phyloP scores from a whole-genome alignment of 2,329 filamentous ascomycete genomes.

The Cladosporium colombiae region DNA sequence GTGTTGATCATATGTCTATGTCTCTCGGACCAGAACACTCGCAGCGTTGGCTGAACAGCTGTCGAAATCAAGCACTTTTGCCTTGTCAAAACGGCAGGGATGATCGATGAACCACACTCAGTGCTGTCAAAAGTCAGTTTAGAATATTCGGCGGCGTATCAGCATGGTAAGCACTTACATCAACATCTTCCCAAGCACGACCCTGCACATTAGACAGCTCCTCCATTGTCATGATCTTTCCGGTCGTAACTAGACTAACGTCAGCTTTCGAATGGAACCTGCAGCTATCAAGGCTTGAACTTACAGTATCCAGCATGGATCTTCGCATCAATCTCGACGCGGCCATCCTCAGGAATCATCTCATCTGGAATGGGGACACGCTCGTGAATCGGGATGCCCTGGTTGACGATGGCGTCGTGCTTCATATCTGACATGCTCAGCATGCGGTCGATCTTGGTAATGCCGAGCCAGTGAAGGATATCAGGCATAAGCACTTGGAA shows the following conservation, averaged over 20 bases:
- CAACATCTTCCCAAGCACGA: conserved; percentile 80
- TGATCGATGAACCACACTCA: neutral
- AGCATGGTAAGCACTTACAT: conserved; percentile 34
- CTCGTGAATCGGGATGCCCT: conserved; percentile 86
- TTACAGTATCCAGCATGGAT: conserved; percentile 84
- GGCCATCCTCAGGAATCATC: conserved; percentile 88
- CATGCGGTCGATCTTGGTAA: conserved; percentile 98
- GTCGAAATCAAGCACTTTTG: neutral
- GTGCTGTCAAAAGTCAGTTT: conserved; percentile 4
- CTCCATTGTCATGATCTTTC: conserved; percentile 83
- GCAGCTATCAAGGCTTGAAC: conserved; percentile 33
- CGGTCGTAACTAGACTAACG: conserved; percentile 66
- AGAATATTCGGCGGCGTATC: neutral
- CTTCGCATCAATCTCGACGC: conserved; percentile 99
- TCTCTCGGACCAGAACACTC: neutral
- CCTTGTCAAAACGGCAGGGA: neutral
- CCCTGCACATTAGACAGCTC: conserved; percentile 85
- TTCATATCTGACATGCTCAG: conserved; percentile 99
- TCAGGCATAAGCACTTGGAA: conserved; percentile 95
- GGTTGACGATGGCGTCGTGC: conserved; percentile 82
- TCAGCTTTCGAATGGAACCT: conserved; percentile 22
- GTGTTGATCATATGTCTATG: neutral
- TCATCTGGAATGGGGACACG: conserved; percentile 89
- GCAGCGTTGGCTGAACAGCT: neutral
- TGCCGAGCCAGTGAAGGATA: conserved; percentile 96